Base-by-base conservation (phyloP, 2,329 filamentous ascomycete species). In the Cordyceps sp. region DNA sequence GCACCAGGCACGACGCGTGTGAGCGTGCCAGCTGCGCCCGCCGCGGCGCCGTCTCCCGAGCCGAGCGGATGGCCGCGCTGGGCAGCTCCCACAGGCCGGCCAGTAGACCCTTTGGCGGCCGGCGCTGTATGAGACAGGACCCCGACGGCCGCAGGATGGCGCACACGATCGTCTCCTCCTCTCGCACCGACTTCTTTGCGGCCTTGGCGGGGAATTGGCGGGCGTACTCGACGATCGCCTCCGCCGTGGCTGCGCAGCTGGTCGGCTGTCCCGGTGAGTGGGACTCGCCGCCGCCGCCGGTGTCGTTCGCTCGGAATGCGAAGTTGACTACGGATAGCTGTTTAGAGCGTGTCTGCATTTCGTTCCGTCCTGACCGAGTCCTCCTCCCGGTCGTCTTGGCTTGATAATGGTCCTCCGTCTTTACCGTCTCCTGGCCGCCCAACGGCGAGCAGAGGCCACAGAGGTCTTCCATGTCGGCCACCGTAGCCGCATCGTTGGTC, bases 31-130 rank as follows among this genome's bases (percentile, higher is more conserved):
- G 44, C 10, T 45, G 39, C 39, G 48, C 54, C 21, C 62, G 52
- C 13, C 46, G 50, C 10, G 46, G 42, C 7, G 47, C 32, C 4
- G 33, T 32, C 4, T 43, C 39, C 5, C 35, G 36, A 4, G 33
- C 5, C 5, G 38, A 38, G 23, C 45, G 32, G 1, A 69, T 36
- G 0, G 49, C 46, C 4, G 49, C 42, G 39, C 64, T 69, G 1
- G 68, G 67, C 6, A 73, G 56, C 38, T 73, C 66, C 68, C 68
- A 72, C 5, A 73, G 39, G 0, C 65, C 61, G 0, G 66, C 68
- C 0, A 72, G 48, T 1, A 72, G 54, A 0, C 68, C 68, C 42
- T 64, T 70, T 10, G 58, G 55, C 0, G 67, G 66, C 0, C 68
- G 62, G 1, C 58, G 58, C 13, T 61, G 61, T 32, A 71, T 52